Conservation (phyloP, 108 stramenopile genomes). For the Pseudonitzschia delicatissima region DNA sequence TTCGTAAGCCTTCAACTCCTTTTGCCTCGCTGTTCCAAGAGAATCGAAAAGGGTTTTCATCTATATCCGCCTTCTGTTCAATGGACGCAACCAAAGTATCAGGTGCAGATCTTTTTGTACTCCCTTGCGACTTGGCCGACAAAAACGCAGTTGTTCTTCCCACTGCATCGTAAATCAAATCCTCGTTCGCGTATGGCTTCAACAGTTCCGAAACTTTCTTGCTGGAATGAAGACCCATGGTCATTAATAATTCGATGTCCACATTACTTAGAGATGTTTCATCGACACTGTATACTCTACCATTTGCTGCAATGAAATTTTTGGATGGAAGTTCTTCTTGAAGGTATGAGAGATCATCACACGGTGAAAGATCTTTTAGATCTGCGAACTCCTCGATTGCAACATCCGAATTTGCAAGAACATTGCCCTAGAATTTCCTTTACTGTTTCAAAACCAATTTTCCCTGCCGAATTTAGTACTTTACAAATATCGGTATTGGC, state of each 20-base stretch:
- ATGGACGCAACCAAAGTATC: background rate
- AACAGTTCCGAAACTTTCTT: constrained; percentile 48
- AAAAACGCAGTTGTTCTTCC: constrained; percentile 35
- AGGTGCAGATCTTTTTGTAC: constrained; percentile 11
- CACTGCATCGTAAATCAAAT: constrained; percentile 26
- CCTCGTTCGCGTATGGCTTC: constrained; percentile 24
- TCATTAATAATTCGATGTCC: constrained; percentile 69
- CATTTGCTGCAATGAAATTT: constrained; percentile 56
- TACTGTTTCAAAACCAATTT: constrained; percentile 22
- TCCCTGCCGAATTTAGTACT: constrained; percentile 28
- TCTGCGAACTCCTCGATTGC: background rate
- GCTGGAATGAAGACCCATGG: constrained; percentile 38
- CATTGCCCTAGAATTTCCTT: constrained; percentile 12
- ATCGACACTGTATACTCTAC: constrained; percentile 42
- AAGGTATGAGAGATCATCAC: constrained; percentile 16
- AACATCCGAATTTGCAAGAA: constrained; percentile 5
- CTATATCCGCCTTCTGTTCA: constrained; percentile 22
- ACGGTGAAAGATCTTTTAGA: background rate
- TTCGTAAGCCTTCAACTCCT: constrained; percentile 1
- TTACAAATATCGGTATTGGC: constrained; percentile 34
- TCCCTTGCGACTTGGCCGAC: constrained; percentile 1
- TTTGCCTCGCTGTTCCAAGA: constrained; percentile 49
- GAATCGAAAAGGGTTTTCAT: constrained; percentile 55
- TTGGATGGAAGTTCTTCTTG: constrained; percentile 22
- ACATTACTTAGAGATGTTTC: constrained; percentile 30